phyloP scores from a whole-genome alignment of 257 asterid genomes.

The Jacaranda mimosifolia region DNA sequence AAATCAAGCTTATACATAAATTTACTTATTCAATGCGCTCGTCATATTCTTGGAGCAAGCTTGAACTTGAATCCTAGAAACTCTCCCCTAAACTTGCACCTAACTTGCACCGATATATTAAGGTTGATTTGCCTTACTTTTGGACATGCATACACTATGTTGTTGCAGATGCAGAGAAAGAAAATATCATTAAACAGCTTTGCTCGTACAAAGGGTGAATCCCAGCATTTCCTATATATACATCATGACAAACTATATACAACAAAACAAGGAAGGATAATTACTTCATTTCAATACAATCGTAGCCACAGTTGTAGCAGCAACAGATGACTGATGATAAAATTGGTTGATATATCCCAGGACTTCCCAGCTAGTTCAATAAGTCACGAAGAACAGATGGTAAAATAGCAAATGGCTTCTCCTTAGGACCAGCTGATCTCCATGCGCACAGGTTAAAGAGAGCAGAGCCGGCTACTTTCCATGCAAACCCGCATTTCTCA shows the following conservation, averaged over 20 bases:
- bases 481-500: slow-evolving; percentile 68
- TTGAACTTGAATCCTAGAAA: too few relatives aligned
- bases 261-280: slow-evolving; percentile 15
- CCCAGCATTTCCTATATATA: neutral
- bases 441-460: slow-evolving; percentile 55
- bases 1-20: too few relatives aligned
- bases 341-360: too few relatives aligned
- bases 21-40: too few relatives aligned
- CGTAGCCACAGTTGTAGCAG: too few relatives aligned
- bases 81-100: too few relatives aligned
- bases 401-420: slow-evolving; percentile 46
- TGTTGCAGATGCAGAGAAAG: too few relatives aligned
- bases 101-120: too few relatives aligned
- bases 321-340: too few relatives aligned
- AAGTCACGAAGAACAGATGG: slow-evolving; percentile 63
- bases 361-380: slow-evolving; percentile 29
- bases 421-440: slow-evolving; percentile 45
- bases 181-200: neutral
- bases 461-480: slow-evolving; percentile 81
- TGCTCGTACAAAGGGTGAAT: neutral
- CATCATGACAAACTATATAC: neutral
- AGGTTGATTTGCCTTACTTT: too few relatives aligned
- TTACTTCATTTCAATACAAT: neutral
- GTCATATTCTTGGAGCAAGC: too few relatives aligned
- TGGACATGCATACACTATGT: too few relatives aligned